Evolutionary conservation across 805 yeast species (phyloP).

Genomic region (Zygoascus tannicola): DNA sequence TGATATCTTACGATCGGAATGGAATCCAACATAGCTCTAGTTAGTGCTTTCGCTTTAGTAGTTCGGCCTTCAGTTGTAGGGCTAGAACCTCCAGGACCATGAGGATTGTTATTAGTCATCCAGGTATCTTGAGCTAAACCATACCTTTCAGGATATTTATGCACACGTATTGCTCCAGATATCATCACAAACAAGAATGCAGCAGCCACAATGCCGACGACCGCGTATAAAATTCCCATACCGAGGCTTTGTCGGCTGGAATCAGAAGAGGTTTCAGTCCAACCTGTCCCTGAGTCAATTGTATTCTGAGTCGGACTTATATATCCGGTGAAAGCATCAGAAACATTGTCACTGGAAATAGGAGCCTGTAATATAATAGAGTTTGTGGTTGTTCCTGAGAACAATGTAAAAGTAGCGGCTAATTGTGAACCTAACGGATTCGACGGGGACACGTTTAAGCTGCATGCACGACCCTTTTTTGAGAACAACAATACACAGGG

Average conservation of each 20-base stretch:
- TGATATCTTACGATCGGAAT: conserved; percentile 24
- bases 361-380: conserved; percentile 6
- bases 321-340: conserved; percentile 3
- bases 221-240: conserved; percentile 24
- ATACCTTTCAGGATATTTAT: conserved; percentile 29
- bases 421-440: conserved; percentile 14
- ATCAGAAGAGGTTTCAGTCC: background rate
- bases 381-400: conserved; percentile 11
- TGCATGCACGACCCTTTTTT: conserved; percentile 15
- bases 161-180: conserved; percentile 28
- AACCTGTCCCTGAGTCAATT: background rate
- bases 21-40: conserved; percentile 30
- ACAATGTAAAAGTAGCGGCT: conserved; percentile 20
- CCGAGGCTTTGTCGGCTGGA: conserved; percentile 18
- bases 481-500: conserved; percentile 19
- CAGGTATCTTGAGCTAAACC: conserved; percentile 15
- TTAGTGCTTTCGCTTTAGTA: conserved; percentile 27
- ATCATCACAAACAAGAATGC: conserved; percentile 24
- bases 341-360: conserved; percentile 1
- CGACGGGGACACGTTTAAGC: conserved; percentile 11
- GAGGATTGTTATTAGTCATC: conserved; percentile 1
- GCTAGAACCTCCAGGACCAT: conserved; percentile 10
- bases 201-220: conserved; percentile 24
- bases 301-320: background rate
- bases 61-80: conserved; percentile 6